phyloP scores from a whole-genome alignment of 2,329 filamentous ascomycete species.

The Chaetomium globosum region DNA sequence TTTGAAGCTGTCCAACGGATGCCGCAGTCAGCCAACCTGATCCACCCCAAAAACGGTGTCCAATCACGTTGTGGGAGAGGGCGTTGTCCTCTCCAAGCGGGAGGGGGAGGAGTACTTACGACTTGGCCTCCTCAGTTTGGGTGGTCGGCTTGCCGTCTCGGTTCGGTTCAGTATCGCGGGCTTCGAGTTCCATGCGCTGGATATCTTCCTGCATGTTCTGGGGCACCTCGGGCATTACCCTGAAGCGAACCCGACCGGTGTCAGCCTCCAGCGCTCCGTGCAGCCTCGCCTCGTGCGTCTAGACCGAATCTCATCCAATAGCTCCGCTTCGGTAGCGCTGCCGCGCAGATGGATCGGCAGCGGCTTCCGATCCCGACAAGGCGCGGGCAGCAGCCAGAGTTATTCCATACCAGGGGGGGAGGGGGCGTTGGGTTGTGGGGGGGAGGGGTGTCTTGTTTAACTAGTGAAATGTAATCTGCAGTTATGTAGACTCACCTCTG shows the following conservation, averaged over 20 bases:
- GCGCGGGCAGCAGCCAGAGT: not conserved
- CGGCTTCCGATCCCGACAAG: slow-evolving; percentile 8
- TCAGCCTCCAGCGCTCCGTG: slow-evolving; percentile 35
- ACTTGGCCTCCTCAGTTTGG: slow-evolving; percentile 34
- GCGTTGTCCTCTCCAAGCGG: not conserved
- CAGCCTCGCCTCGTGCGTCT: slow-evolving; percentile 22
- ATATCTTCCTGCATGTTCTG: slow-evolving; percentile 96
- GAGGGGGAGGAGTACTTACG: slow-evolving; percentile 29
- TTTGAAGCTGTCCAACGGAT: slow-evolving; percentile 42
- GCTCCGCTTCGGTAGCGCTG: slow-evolving; percentile 20
- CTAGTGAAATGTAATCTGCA: not conserved
- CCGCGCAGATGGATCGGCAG: slow-evolving; percentile 23
- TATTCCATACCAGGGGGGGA: not conserved
- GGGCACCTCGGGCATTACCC: slow-evolving; percentile 92
- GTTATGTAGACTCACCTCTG: slow-evolving; percentile 53
- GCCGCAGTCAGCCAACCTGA: slow-evolving; percentile 28
- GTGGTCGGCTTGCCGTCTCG: slow-evolving; percentile 36
- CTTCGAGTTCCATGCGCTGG: slow-evolving; percentile 84
- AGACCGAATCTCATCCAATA: slow-evolving; percentile 28
- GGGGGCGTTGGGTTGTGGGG: no score
- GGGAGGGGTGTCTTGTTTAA: not conserved
- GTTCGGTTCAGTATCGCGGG: slow-evolving; percentile 53
- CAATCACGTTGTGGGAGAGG: slow-evolving; percentile 21
- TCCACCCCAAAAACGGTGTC: slow-evolving; percentile 24
- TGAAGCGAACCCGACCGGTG: slow-evolving; percentile 52